phyloP scores from a whole-genome alignment of 2,329 filamentous ascomycete species.

The Sporothrix curviconia region DNA sequence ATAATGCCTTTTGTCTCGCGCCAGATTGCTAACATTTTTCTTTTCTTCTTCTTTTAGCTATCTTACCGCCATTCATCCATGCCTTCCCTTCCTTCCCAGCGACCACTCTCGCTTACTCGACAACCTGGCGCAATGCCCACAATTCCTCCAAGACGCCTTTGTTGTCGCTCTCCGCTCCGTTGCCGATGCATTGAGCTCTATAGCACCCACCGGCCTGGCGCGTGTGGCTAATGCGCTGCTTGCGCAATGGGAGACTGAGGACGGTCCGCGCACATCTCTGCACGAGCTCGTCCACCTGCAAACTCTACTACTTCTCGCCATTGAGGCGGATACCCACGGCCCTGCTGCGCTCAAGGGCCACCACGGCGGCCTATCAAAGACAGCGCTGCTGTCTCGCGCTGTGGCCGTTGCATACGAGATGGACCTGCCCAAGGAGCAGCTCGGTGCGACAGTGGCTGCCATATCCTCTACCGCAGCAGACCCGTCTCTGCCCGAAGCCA shows the following conservation, averaged over 20 bases:
- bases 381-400: conserved; percentile 56
- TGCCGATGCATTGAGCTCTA: conserved; percentile 44
- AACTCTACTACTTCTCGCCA: conserved; percentile 57
- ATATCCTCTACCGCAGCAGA: conserved; percentile 41
- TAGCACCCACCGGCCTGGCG: conserved; percentile 22
- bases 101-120: conserved; percentile 50
- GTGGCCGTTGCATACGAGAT: conserved; percentile 60
- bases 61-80: conserved; percentile 57
- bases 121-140: conserved; percentile 50
- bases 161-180: conserved; percentile 55
- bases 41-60: conserved; percentile 40
- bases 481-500: conserved; percentile 41
- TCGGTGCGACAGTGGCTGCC: conserved; percentile 23
- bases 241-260: conserved; percentile 44
- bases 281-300: conserved; percentile 57
- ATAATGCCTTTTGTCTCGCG: too few species aligned
- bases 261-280: conserved; percentile 31
- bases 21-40: not conserved
- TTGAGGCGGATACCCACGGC: conserved; percentile 57
- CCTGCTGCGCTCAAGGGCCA: conserved; percentile 34
- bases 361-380: conserved; percentile 41
- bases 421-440: conserved; percentile 46
- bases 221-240: conserved; percentile 42
- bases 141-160: conserved; percentile 56
- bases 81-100: conserved; percentile 58